These are phyloP conservation scores for Plasmopara viticola DNA, from an alignment of 352 stramenopile genomes.

Conservation along the genomic window DNA sequence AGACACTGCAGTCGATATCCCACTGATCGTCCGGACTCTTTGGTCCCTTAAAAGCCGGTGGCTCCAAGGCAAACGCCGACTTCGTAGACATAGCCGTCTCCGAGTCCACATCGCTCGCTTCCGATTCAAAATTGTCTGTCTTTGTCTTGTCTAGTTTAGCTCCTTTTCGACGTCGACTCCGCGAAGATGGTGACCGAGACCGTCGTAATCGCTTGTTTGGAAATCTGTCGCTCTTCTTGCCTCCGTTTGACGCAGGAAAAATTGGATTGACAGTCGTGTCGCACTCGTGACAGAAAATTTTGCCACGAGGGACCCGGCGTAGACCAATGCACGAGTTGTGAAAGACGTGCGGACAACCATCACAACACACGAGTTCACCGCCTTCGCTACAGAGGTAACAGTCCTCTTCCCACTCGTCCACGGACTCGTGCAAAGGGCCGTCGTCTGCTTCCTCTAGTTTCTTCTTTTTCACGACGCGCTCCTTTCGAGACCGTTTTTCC, in stretches of 20 bases:
- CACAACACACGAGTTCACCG: constrained; percentile 86
- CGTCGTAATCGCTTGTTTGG: constrained; percentile 18
- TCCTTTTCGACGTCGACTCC: constrained; percentile 17
- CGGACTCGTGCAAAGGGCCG: constrained; percentile 34
- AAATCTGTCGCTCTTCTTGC: constrained; percentile 17
- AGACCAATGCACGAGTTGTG: constrained; percentile 82
- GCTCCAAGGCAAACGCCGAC: constrained; percentile 8
- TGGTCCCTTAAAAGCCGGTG: constrained; percentile 16
- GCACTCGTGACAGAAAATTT: constrained; percentile 81
- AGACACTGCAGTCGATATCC: constrained; percentile 88
- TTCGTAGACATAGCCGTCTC: constrained; percentile 17
- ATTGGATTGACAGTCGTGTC: constrained; percentile 67
- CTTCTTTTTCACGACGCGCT: constrained; percentile 63
- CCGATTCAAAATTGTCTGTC: constrained; percentile 18
- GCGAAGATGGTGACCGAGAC: constrained; percentile 18
- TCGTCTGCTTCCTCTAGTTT: constrained; percentile 56
- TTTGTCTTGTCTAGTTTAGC: constrained; percentile 20
- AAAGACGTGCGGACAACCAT: constrained; percentile 88
- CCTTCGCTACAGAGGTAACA: constrained; percentile 86
- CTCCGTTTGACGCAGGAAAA: constrained; percentile 22
- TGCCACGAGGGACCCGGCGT: constrained; percentile 73
- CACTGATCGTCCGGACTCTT: constrained; percentile 68
- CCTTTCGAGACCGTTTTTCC: constrained; percentile 63
- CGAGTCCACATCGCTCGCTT: constrained; percentile 18
- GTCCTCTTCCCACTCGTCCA: constrained; percentile 84